phyloP scores from a whole-genome alignment of 2,329 filamentous ascomycete genomes.

The Fusarium drepaniforme region DNA sequence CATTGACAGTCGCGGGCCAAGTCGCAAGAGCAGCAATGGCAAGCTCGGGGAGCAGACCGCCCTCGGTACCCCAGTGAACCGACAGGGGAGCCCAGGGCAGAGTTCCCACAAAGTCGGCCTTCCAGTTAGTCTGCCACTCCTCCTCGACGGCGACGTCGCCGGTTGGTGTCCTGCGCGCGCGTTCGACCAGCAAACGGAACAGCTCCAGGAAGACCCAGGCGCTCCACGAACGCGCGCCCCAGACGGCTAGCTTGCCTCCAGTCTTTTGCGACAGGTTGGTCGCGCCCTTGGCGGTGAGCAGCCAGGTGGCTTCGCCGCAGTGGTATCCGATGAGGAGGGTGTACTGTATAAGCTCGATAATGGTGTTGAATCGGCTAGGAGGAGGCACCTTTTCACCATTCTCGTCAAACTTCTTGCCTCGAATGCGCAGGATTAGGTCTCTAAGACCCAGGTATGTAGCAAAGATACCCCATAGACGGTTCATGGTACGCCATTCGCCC shows the following conservation, averaged over 20 bases:
- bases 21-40: conserved; percentile 56
- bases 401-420: conserved; percentile 53
- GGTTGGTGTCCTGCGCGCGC: conserved; percentile 53
- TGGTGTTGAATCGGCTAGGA: conserved; percentile 52
- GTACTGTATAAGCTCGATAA: conserved; percentile 77
- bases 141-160: conserved; percentile 49
- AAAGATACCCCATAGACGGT: conserved; percentile 82
- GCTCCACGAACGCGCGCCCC: conserved; percentile 86
- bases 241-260: conserved; percentile 72
- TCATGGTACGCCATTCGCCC: conserved; percentile 78
- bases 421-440: conserved; percentile 52
- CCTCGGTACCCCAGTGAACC: conserved; percentile 82
- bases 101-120: conserved; percentile 76
- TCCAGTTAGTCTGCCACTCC: conserved; percentile 66
- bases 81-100: conserved; percentile 85
- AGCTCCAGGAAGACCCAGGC: conserved; percentile 83
- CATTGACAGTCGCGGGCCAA: conserved; percentile 59
- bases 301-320: conserved; percentile 85
- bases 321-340: conserved; percentile 78
- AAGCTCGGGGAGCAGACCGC: conserved; percentile 64
- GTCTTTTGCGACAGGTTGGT: conserved; percentile 68
- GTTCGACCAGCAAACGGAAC: conserved; percentile 68
- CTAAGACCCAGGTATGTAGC: conserved; percentile 78
- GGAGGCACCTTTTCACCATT: conserved; percentile 45
- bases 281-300: conserved; percentile 79